These are phyloP conservation scores for Nitzschia putrida DNA, from an alignment of 108 stramenopile species.

Conservation along the genomic window DNA sequence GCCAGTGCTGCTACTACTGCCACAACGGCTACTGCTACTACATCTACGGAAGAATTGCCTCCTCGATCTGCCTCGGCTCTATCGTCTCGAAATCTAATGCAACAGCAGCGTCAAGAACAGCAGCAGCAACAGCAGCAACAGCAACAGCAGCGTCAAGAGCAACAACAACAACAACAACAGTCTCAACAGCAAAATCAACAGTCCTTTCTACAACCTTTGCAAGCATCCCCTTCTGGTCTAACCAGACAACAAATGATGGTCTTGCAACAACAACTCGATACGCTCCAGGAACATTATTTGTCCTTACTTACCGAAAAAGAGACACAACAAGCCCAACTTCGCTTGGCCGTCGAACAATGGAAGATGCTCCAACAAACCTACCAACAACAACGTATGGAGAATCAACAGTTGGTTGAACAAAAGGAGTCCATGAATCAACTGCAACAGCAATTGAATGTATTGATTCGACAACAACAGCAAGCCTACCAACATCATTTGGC, in stretches of 20 bases:
- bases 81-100: too few species aligned
- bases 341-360: not conserved
- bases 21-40: not conserved
- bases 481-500: slow-evolving; percentile 7
- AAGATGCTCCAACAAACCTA: slow-evolving; percentile 1
- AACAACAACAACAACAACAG: too few species aligned
- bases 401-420: not conserved
- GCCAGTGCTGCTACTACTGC: not conserved
- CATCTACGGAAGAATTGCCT: too few species aligned
- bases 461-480: slow-evolving; percentile 1
- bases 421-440: not conserved
- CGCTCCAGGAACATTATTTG: not conserved
- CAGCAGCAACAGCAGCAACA: too few species aligned
- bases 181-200: too few species aligned
- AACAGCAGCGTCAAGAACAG: too few species aligned
- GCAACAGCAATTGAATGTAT: slow-evolving; percentile 2
- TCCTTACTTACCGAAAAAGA: not conserved
- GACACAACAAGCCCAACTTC: not conserved
- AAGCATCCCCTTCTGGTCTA: not conserved
- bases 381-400: not conserved
- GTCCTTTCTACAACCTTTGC: too few species aligned
- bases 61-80: too few species aligned
- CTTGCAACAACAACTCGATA: slow-evolving; percentile 3
- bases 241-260: not conserved
- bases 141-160: too few species aligned